These are phyloP conservation scores for Solanum tarijense DNA, from an alignment of 257 asterid genomes.

Conservation along the genomic window DNA sequence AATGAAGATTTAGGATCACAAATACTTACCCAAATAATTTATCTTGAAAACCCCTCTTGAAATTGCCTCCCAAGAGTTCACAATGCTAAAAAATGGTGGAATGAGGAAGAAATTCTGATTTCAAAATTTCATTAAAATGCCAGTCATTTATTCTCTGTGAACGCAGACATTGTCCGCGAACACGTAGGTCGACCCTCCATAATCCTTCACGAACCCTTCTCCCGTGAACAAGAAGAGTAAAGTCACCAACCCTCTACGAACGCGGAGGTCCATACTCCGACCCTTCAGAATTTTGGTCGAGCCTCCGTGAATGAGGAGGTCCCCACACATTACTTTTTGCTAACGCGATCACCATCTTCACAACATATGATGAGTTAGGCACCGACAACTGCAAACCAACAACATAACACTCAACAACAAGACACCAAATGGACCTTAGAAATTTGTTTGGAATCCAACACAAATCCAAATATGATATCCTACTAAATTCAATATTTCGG, in stretches of 20 bases:
- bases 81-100: background rate
- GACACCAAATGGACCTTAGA: too few relatives aligned
- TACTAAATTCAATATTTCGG: background rate
- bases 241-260: too few relatives aligned
- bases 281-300: fast-evolving
- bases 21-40: background rate
- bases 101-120: background rate
- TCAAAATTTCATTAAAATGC: too few relatives aligned
- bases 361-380: background rate
- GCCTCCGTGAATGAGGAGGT: background rate
- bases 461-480: background rate
- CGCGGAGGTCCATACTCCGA: background rate
- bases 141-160: too few relatives aligned
- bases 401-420: too few relatives aligned
- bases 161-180: background rate
- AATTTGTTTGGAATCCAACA: background rate
- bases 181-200: background rate
- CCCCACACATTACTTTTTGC: background rate
- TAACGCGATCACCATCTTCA: background rate
- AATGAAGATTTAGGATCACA: background rate
- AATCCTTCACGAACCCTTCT: background rate
- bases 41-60: background rate
- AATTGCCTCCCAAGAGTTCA: background rate
- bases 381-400: background rate
- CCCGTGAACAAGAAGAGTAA: background rate